Evolutionary conservation across 352 stramenopile genomes (phyloP).

Genomic region (Phytophthora nicotianae): DNA sequence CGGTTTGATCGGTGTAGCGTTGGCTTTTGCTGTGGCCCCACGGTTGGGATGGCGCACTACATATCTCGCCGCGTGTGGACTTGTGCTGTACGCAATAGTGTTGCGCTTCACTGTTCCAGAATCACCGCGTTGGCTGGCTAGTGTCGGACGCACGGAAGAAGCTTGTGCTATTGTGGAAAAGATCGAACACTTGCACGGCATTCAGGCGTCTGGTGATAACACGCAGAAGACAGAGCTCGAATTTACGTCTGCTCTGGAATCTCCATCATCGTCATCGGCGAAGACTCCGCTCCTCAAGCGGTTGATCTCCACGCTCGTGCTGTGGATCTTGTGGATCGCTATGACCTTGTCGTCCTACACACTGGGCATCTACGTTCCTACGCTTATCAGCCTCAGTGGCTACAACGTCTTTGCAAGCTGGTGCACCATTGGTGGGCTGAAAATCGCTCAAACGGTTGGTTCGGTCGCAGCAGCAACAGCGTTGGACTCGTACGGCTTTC

Average conservation of each 20-base stretch:
- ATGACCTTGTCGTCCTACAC: conserved; percentile 27
- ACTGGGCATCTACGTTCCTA: conserved; percentile 34
- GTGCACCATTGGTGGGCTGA: conserved; percentile 21
- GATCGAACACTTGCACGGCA: conserved; percentile 15
- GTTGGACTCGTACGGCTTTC: conserved; percentile 20
- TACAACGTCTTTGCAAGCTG: conserved; percentile 45
- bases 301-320: not conserved
- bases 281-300: conserved; percentile 8
- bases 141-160: conserved; percentile 37
- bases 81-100: conserved; percentile 34
- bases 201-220: not conserved
- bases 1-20: conserved; percentile 34
- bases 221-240: conserved; percentile 7
- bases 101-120: conserved; percentile 38
- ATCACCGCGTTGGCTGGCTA: conserved; percentile 52
- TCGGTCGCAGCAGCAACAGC: conserved; percentile 23
- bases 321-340: conserved; percentile 30
- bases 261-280: conserved; percentile 1
- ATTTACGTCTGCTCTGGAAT: conserved; percentile 14
- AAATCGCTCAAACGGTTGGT: conserved; percentile 33
- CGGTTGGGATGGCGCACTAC: conserved; percentile 40
- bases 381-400: conserved; percentile 36
- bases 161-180: conserved; percentile 24
- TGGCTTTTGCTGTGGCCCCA: conserved; percentile 36
- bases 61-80: conserved; percentile 28